phyloP scores from a whole-genome alignment of 164 flowering plant species.

The Berberis vulgaris region DNA sequence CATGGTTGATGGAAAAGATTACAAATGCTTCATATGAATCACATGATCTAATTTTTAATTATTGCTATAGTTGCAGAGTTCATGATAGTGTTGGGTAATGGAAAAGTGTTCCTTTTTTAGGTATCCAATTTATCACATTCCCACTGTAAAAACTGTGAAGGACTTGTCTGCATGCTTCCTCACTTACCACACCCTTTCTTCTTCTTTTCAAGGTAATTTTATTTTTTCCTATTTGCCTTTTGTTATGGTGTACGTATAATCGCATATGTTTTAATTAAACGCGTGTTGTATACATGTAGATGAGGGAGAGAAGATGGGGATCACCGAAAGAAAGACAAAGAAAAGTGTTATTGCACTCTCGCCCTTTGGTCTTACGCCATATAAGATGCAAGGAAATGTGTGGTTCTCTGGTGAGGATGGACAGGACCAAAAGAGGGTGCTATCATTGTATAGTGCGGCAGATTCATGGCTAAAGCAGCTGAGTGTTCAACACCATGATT shows the following conservation, averaged over 20 bases:
- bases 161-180: constrained; percentile 91
- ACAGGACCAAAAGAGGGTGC: constrained; percentile 59
- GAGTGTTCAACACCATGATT: constrained; percentile 90
- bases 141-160: constrained; percentile 84
- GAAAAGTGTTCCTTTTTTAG: constrained; percentile 22
- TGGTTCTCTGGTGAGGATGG: constrained; percentile 63
- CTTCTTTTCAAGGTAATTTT: constrained; percentile 79
- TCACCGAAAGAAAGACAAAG: constrained; percentile 30
- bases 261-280: not conserved
- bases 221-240: not conserved
- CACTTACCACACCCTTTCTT: constrained; percentile 94
- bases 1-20: no score
- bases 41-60: no score
- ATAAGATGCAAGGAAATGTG: constrained; percentile 84
- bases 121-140: constrained; percentile 98
- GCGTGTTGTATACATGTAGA: constrained; percentile 37
- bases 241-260: not conserved
- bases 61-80: no score
- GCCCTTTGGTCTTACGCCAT: constrained; percentile 86
- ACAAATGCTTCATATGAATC: no score
- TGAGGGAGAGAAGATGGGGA: constrained; percentile 32
- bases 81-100: not conserved
- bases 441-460: constrained; percentile 69
- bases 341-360: constrained; percentile 52
- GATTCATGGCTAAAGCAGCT: constrained; percentile 98